Evolutionary conservation across 306 rosid genomes (phyloP), one percentile per base, ranked within the genome.

Genomic region (Medicago ruthenica): DNA sequence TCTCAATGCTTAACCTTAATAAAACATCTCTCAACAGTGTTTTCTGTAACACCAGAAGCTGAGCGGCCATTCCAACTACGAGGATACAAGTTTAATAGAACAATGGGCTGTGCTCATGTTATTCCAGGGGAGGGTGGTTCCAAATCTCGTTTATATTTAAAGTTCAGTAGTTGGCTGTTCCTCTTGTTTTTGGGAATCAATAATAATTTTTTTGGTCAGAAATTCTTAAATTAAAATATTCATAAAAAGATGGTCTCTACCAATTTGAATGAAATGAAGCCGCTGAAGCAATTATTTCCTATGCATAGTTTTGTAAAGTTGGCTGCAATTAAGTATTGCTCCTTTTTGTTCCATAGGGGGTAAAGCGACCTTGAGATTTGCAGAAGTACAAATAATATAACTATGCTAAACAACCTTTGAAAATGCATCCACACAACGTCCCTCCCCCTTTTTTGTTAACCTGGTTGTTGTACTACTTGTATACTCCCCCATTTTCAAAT

Each of bases 1-100:
- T 39, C 58, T 68, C 51, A 69, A 45, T 77, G 53, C 71, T 15
- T 14, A 48, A 70, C 18, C 58, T 78, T 50, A n/a, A 39, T 71
- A 18, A 39, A 51, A 22, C 62, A 10, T 50, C 55, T 70, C 62
- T 67, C 21, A 62, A 9, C 7, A 21, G 16, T 8, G 37, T 59
- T 64, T 64, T 47, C 41, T 59, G 63, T 59, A 44, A 37, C 20
- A 54, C 37, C 76, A 54, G 27, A 60, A 55, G 55, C 69, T 27
- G 47, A 41, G 59, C 24, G n/a, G 60, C 40, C 59, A 36, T n/a
- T 42, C 44, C 50, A 42, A 55, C 16, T 77, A 57, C 17, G 42
- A 42, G 27, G 27, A 37, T 37, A 10, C 70, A n/a, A 16, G 20
- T 61, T 58, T 58, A 58, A 21, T 75, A 15, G 34, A 61, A 75